These are phyloP conservation scores for Rhizoctonia solani DNA, from an alignment of 1,284 basidiomycete genomes.

Conservation along the genomic window DNA sequence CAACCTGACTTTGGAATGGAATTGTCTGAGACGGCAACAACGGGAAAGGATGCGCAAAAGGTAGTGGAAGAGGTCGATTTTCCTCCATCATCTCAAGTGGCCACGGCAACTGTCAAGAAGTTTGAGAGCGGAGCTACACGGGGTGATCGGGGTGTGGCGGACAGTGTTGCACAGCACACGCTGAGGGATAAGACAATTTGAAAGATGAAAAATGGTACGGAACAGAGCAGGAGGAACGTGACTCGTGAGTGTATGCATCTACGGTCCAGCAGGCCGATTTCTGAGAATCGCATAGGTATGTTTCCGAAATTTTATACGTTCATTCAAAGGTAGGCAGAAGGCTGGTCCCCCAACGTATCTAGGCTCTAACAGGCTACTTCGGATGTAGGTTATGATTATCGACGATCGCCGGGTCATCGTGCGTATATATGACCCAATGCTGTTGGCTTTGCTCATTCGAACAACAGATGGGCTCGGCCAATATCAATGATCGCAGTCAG, in stretches of 20 bases:
- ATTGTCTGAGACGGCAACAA: conserved; percentile 34
- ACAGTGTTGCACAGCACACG: conserved; percentile 80
- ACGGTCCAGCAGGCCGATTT: conserved; percentile 11
- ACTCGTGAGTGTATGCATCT: conserved; percentile 64
- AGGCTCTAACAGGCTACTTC: neutral
- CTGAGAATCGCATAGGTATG: conserved; percentile 60
- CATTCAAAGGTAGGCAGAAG: conserved; percentile 59
- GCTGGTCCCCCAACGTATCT: too few species aligned
- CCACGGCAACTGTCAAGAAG: conserved; percentile 60
- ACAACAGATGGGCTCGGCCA: conserved; percentile 90
- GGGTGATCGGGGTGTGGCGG: conserved; percentile 63
- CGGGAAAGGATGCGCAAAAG: conserved; percentile 25
- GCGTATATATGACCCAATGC: conserved; percentile 44
- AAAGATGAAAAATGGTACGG: conserved; percentile 81
- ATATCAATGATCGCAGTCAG: conserved; percentile 76
- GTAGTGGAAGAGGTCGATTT: conserved; percentile 60
- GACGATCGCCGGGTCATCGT: conserved; percentile 88
- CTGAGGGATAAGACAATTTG: conserved; percentile 63
- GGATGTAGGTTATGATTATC: conserved; percentile 75
- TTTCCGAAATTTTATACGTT: conserved; percentile 83
- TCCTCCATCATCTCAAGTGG: conserved; percentile 67
- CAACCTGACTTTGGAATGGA: conserved; percentile 36
- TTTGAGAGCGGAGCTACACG: conserved; percentile 70
- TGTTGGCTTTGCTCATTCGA: conserved; percentile 3
- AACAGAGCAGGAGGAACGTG: conserved; percentile 77